Evolutionary conservation across 1,284 basidiomycete genomes (phyloP).

Genomic region (Apiotrichum siamense): DNA sequence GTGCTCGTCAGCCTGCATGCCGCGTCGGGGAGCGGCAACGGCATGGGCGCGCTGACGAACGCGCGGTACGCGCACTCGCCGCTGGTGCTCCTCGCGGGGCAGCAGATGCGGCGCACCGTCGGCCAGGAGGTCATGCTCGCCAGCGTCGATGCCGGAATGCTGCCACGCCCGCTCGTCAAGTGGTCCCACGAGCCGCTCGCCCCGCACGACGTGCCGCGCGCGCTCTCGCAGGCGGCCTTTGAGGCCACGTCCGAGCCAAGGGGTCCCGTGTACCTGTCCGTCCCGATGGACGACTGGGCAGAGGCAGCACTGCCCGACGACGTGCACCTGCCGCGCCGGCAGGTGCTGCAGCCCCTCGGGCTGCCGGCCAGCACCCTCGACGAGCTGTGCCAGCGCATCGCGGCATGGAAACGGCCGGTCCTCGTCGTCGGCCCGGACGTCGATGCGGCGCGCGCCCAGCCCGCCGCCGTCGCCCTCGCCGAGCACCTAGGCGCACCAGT

Average conservation of each 20-base stretch:
- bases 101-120: constrained; percentile 13
- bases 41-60: constrained; percentile 15
- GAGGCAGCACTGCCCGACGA: background rate
- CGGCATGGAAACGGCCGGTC: background rate
- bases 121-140: constrained; percentile 15
- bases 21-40: constrained; percentile 10
- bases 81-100: constrained; percentile 13
- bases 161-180: constrained; percentile 8
- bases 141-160: constrained; percentile 6
- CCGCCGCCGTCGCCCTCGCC: background rate
- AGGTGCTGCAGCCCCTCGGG: background rate
- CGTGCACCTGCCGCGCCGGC: background rate
- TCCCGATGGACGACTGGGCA: constrained; percentile 14
- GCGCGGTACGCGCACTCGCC: constrained; percentile 9
- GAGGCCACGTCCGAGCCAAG: constrained; percentile 2
- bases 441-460: constrained; percentile 5
- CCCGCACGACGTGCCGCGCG: constrained; percentile 7
- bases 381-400: background rate
- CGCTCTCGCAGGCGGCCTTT: constrained; percentile 7
- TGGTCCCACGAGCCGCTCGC: constrained; percentile 8
- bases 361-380: background rate
- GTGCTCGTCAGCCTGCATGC: constrained; percentile 10
- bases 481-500: constrained; percentile 8
- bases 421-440: constrained; percentile 13
- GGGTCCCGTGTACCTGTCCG: constrained; percentile 9